A percentile compares a stretch with the other conserved stretches of the same genome.
These are phyloP conservation scores for Triangularia verruculosa DNA, from an alignment of 2,329 filamentous ascomycete species.

Conservation along the genomic window DNA sequence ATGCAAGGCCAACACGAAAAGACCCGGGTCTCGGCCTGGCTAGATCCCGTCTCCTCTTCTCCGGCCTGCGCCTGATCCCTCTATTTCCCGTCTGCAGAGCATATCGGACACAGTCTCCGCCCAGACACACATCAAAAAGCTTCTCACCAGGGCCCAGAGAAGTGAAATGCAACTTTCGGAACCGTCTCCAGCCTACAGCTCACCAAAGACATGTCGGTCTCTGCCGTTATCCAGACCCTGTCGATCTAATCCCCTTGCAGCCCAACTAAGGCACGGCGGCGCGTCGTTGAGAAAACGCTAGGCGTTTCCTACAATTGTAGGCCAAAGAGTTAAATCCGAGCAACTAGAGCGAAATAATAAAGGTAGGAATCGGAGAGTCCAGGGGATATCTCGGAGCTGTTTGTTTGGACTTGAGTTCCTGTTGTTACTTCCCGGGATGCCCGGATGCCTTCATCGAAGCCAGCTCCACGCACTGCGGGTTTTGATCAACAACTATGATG, in stretches of 20 bases:
- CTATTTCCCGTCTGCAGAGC: not conserved
- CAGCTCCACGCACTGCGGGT: not conserved
- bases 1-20: not conserved
- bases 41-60: not conserved
- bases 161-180: not conserved
- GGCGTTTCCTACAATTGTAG: not conserved
- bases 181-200: not conserved
- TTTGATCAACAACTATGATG: not conserved
- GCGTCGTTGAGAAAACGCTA: not conserved
- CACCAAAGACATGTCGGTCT: not conserved
- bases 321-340: not conserved
- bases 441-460: not conserved
- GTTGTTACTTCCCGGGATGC: not conserved
- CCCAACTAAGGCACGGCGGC: too few relatives aligned
- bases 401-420: not conserved
- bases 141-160: not conserved
- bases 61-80: too few relatives aligned
- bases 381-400: not conserved
- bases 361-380: not conserved
- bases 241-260: constrained; percentile 8
- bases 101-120: not conserved
- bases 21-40: not conserved
- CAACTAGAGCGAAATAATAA: not conserved
- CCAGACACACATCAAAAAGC: not conserved
- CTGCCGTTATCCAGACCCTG: constrained; percentile 10